Conservation (phyloP, 2,329 filamentous ascomycete genomes). For the Ceratocystis colombiana region DNA sequence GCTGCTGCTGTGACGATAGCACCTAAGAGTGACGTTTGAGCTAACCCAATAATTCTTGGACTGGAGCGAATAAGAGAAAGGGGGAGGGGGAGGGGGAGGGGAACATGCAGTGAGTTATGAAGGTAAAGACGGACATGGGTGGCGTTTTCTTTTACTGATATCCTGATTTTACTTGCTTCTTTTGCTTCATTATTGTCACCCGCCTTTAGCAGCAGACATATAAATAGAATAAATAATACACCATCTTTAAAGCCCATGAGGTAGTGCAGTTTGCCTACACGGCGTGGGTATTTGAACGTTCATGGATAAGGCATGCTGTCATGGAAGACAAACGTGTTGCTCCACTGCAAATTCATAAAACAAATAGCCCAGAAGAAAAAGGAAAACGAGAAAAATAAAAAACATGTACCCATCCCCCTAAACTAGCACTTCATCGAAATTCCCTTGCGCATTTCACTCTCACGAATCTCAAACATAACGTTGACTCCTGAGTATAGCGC, state of each 20-base stretch:
- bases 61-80: background rate
- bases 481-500: constrained; percentile 77
- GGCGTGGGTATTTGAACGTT: background rate
- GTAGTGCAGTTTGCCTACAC: too few relatives aligned
- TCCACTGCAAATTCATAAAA: background rate
- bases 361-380: background rate
- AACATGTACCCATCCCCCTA: background rate
- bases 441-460: constrained; percentile 71
- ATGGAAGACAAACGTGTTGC: background rate
- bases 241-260: background rate
- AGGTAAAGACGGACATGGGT: background rate
- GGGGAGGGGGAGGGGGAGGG: too few relatives aligned
- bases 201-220: background rate
- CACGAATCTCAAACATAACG: constrained; percentile 92
- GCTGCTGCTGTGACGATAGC: constrained; percentile 9
- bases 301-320: constrained; percentile 3
- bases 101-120: background rate
- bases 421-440: constrained; percentile 61
- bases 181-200: background rate
- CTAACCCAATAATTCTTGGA: background rate
- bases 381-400: background rate
- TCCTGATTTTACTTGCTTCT: background rate
- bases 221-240: background rate
- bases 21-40: background rate
- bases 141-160: constrained; percentile 13